These are phyloP conservation scores for Pleurotus pulmonarius DNA, from an alignment of 768 basidiomycete genomes.

Conservation along the genomic window DNA sequence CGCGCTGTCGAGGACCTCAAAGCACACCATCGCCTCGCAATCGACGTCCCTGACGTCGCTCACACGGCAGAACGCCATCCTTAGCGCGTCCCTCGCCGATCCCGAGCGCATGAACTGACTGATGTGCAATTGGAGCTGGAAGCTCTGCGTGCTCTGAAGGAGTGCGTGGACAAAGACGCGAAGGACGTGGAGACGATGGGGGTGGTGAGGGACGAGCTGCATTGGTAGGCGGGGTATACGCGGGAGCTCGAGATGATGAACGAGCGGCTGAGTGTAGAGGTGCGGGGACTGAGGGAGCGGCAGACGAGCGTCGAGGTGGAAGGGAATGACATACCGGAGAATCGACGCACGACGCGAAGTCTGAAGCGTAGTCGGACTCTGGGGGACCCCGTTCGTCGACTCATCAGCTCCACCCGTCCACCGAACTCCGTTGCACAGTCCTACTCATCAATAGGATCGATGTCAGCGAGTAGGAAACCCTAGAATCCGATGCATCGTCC, in stretches of 20 bases:
- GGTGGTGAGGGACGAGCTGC: conserved; percentile 65
- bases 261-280: conserved; percentile 48
- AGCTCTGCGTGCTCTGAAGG: too few species aligned
- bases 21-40: conserved; percentile 48
- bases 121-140: conserved; percentile 47
- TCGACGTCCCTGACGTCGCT: conserved; percentile 48
- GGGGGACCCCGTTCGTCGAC: too few species aligned
- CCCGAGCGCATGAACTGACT: conserved; percentile 34
- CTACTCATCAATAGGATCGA: too few species aligned
- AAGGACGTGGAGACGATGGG: conserved; percentile 55
- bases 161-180: conserved; percentile 14
- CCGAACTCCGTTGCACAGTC: too few species aligned
- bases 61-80: conserved; percentile 36
- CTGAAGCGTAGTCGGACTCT: conserved; percentile 9
- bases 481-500: too few species aligned
- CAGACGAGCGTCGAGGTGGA: conserved; percentile 40
- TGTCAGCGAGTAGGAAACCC: too few species aligned
- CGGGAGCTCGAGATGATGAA: conserved; percentile 59
- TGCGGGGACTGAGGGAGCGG: conserved; percentile 48
- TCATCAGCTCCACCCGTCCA: too few species aligned
- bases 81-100: conserved; percentile 46
- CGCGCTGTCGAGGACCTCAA: conserved; percentile 39
- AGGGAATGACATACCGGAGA: neutral
- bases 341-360: conserved; percentile 7
- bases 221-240: conserved; percentile 60